A percentile compares a stretch with the other conserved stretches of the same genome.
Conservation (phyloP, 208 protist genomes). For the Trypanosomatidae sp. region DNA sequence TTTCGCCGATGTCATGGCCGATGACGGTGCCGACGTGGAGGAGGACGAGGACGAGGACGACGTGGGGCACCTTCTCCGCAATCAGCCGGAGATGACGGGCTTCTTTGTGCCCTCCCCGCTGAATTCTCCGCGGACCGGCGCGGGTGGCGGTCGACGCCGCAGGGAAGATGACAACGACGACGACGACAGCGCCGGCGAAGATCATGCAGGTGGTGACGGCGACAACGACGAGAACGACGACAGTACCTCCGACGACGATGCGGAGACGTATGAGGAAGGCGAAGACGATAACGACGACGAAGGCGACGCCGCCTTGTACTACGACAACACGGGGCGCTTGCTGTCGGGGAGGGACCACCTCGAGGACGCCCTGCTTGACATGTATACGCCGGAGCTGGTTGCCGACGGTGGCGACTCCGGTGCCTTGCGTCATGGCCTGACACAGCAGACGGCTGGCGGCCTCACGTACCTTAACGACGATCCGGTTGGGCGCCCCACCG, state of each 20-base stretch:
- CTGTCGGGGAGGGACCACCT: neutral
- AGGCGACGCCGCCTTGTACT: constrained; percentile 8
- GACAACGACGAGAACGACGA: neutral
- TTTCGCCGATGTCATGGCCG: constrained; percentile 1
- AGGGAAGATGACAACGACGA: constrained; percentile 7
- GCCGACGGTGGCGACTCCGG: neutral
- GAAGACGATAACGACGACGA: constrained; percentile 29
- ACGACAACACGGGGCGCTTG: neutral
- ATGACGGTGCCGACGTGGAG: neutral
- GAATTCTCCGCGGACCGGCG: neutral
- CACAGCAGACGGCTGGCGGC: neutral
- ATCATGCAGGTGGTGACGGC: constrained; percentile 20
- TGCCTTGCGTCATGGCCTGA: neutral
- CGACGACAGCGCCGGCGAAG: constrained; percentile 17
- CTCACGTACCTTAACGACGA: neutral
- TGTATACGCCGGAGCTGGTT: constrained; percentile 2
- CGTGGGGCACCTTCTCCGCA: neutral
- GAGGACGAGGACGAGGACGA: neutral
- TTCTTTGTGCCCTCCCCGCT: neutral
- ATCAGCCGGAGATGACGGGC: constrained; percentile 1
- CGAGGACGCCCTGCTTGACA: constrained; percentile 11
- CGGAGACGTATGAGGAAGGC: constrained; percentile 19
- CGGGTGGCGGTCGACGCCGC: neutral
- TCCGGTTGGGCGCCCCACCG: neutral
- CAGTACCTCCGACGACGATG: constrained; percentile 13